These are phyloP conservation scores for Populus trichocarpa DNA, from an alignment of 441 rosid species.

Conservation along the genomic window DNA sequence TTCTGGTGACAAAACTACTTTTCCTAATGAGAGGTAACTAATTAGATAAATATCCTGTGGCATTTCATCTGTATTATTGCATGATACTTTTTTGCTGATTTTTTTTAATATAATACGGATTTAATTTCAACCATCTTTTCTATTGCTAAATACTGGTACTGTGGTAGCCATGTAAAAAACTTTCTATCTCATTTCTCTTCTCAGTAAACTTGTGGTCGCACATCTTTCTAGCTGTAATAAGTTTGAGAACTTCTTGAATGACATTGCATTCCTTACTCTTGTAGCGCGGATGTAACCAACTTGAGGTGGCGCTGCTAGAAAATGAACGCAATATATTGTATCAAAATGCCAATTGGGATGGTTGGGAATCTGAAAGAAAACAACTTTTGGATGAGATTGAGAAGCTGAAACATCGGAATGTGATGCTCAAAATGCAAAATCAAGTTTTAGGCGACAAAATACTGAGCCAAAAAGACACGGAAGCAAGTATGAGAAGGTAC, in stretches of 20 bases:
- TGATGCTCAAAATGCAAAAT: background rate
- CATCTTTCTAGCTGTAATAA: background rate
- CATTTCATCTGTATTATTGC: no score
- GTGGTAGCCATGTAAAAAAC: background rate
- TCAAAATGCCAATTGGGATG: background rate
- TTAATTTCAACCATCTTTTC: no score
- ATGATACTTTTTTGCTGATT: no score
- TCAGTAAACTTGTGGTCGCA: background rate
- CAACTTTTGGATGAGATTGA: background rate
- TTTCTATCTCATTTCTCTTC: background rate
- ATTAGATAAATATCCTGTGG: no score
- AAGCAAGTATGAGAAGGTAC: background rate
- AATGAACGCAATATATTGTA: background rate
- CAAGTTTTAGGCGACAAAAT: background rate
- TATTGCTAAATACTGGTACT: background rate
- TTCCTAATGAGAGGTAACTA: no score
- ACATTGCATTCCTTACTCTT: background rate
- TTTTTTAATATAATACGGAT: no score
- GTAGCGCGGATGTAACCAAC: background rate
- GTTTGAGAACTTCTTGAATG: background rate
- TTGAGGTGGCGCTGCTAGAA: background rate
- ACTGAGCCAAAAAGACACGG: background rate
- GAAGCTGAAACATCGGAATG: background rate
- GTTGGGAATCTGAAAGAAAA: background rate
- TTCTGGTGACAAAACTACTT: no score